Evolutionary conservation across 805 yeast species (phyloP).

Genomic region (Cyberlindnera saturnus): DNA sequence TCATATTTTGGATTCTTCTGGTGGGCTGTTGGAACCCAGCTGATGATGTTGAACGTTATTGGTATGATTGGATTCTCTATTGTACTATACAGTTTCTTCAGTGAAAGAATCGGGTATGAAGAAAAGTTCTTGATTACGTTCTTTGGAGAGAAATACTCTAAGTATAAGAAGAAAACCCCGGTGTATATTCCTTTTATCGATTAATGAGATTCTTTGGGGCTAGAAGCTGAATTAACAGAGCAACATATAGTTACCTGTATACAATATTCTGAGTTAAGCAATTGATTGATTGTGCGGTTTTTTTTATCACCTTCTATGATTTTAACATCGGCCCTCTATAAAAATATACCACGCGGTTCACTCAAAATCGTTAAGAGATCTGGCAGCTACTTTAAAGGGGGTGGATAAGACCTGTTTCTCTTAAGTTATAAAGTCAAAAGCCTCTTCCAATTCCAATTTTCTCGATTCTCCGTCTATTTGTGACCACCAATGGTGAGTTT

Average conservation of each 20-base stretch:
- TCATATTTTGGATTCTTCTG: conserved; percentile 86
- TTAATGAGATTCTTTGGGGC: neutral
- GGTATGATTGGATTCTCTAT: conserved; percentile 46
- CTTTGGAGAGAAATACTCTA: conserved; percentile 61
- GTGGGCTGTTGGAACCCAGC: conserved; percentile 89
- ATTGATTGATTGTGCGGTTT: neutral
- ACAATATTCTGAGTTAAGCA: no score
- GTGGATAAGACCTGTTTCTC: no score
- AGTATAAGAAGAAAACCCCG: conserved; percentile 43
- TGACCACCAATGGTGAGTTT: no score
- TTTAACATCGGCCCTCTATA: no score
- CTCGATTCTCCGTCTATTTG: no score
- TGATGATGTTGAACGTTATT: conserved; percentile 62
- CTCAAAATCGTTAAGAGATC: no score
- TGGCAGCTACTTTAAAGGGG: no score
- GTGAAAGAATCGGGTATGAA: conserved; percentile 60
- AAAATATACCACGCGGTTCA: no score
- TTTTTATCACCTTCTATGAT: neutral
- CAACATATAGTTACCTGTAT: neutral
- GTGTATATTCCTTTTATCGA: conserved; percentile 51
- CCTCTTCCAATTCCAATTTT: no score
- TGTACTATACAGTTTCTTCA: conserved; percentile 68
- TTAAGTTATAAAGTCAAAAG: no score
- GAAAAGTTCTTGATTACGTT: conserved; percentile 59
- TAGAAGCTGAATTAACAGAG: neutral